Evolutionary conservation across 768 basidiomycete species (phyloP).

Genomic region (Trametes gibbosa): DNA sequence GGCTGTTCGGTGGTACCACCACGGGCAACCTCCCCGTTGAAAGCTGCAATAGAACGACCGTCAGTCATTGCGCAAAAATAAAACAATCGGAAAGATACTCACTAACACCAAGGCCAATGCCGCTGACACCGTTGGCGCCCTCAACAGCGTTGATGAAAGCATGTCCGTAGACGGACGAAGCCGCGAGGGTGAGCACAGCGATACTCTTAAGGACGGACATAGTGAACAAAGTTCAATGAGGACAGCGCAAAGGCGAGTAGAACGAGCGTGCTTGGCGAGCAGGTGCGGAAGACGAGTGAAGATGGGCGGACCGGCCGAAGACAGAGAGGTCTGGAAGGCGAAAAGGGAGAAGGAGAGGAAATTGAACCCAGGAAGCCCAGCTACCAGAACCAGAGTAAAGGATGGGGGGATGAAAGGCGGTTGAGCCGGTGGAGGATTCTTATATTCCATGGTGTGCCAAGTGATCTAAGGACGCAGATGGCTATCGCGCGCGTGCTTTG

Average conservation of each 20-base stretch:
- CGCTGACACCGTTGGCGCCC: slow-evolving; percentile 30
- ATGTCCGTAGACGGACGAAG: slow-evolving; percentile 25
- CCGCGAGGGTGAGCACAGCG: slow-evolving; percentile 15
- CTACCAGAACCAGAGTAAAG: slow-evolving; percentile 6
- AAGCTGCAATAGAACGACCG: background rate
- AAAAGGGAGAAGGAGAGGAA: background rate
- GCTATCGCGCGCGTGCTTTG: background rate
- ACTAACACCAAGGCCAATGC: slow-evolving; percentile 27
- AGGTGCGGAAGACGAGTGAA: background rate
- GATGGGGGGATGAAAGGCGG: background rate
- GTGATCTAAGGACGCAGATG: background rate
- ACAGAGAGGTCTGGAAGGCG: background rate
- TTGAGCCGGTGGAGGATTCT: background rate
- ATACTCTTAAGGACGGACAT: slow-evolving; percentile 15
- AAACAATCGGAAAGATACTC: background rate
- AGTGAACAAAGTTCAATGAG: background rate
- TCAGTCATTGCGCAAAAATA: background rate
- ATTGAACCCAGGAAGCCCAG: slow-evolving; percentile 2
- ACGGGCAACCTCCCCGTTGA: slow-evolving; percentile 22
- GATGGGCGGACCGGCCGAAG: slow-evolving; percentile 5
- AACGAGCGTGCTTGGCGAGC: background rate
- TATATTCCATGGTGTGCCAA: background rate
- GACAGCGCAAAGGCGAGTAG: background rate
- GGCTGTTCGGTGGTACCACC: slow-evolving; percentile 28
- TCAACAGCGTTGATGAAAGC: slow-evolving; percentile 24